phyloP scores from a whole-genome alignment of 2,329 filamentous ascomycete genomes.

The Diaporthe sp. region DNA sequence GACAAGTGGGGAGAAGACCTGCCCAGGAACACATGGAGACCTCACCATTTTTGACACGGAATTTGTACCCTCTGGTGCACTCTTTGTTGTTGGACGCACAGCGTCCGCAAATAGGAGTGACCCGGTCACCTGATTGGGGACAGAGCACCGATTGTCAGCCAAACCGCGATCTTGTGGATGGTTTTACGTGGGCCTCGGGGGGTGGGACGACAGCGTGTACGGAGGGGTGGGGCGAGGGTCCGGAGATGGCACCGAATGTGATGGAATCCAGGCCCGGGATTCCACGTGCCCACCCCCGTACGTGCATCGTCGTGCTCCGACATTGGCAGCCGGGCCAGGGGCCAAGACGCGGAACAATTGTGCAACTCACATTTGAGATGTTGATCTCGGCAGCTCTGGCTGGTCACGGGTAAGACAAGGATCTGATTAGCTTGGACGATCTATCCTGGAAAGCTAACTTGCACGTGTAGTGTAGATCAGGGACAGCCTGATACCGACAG shows the following conservation, averaged over 20 bases:
- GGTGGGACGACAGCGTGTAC: slow-evolving; percentile 28
- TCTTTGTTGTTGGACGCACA: slow-evolving; percentile 47
- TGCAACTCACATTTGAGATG: slow-evolving; percentile 60
- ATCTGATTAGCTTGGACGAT: slow-evolving; percentile 29
- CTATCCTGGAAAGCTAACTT: slow-evolving; percentile 17
- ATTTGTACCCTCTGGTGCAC: slow-evolving; percentile 52
- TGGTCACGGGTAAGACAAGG: slow-evolving; percentile 44
- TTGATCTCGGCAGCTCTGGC: slow-evolving; percentile 62
- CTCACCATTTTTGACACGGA: slow-evolving; percentile 49
- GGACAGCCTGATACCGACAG: slow-evolving; percentile 11
- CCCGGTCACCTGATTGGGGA: slow-evolving; percentile 55
- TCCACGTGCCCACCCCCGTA: slow-evolving; percentile 11
- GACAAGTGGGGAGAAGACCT: background rate
- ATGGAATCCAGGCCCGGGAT: slow-evolving; percentile 23
- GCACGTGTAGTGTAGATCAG: slow-evolving; percentile 27
- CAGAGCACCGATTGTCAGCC: slow-evolving; percentile 13
- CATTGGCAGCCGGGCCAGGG: background rate
- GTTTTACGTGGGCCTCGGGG: background rate
- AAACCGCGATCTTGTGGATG: slow-evolving; percentile 5
- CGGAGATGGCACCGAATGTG: slow-evolving; percentile 9
- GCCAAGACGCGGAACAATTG: slow-evolving; percentile 19
- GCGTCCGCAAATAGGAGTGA: slow-evolving; percentile 51
- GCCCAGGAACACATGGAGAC: background rate
- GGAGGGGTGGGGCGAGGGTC: slow-evolving; percentile 2
- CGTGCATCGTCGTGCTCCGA: slow-evolving; percentile 6